Percentiles rank a stretch among this genome's conserved stretches.
Evolutionary conservation across 768 basidiomycete species (phyloP).

Genomic region (Agaricus subrufescens): DNA sequence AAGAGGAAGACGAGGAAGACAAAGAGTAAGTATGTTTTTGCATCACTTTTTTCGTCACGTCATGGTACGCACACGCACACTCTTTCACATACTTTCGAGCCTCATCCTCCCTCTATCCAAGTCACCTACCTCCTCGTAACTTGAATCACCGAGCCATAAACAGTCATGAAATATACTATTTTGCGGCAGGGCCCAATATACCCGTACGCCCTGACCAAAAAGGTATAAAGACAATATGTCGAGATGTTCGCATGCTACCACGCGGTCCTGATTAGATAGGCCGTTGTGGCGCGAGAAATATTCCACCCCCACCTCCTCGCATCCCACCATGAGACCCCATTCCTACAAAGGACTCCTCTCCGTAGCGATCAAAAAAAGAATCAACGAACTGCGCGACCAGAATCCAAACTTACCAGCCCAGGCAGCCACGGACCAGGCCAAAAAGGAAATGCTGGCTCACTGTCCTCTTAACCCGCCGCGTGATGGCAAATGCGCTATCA

Average conservation of each 20-base stretch:
- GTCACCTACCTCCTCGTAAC: background rate
- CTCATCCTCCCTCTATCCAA: constrained; percentile 6
- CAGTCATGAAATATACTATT: background rate
- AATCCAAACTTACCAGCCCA: constrained; percentile 23
- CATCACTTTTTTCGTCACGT: constrained; percentile 30
- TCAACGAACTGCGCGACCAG: constrained; percentile 20
- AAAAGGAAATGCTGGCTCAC: constrained; percentile 33
- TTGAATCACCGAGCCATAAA: background rate
- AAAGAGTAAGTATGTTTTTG: constrained; percentile 39
- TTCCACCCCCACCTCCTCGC: background rate
- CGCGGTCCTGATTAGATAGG: constrained; percentile 6
- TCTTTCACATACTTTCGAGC: constrained; percentile 25
- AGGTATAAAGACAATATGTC: too few relatives aligned
- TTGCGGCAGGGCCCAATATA: background rate
- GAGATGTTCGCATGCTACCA: background rate
- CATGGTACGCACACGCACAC: constrained; percentile 31
- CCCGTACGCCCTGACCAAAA: too few relatives aligned
- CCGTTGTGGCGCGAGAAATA: background rate
- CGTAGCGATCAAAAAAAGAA: constrained; percentile 19
- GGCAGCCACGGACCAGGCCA: constrained; percentile 29
- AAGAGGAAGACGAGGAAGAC: constrained; percentile 70
- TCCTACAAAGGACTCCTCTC: constrained; percentile 17
- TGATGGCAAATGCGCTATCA: constrained; percentile 41
- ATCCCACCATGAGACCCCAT: background rate
- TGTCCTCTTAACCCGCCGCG: constrained; percentile 46